Evolutionary conservation across 2,329 filamentous ascomycete genomes (phyloP).

Genomic region (Exserohilum turcica): DNA sequence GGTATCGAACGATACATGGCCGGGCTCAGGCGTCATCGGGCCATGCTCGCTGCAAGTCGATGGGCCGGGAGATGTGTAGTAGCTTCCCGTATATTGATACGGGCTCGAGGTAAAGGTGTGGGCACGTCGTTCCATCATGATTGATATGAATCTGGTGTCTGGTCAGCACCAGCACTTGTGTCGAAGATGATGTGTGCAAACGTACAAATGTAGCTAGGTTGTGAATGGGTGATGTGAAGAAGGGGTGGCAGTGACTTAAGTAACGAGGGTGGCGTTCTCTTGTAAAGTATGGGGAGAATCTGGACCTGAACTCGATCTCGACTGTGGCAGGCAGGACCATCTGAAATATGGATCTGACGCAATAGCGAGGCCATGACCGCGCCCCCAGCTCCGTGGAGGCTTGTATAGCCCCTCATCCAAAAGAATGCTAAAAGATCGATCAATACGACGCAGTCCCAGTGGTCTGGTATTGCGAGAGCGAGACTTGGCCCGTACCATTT

Average conservation of each 20-base stretch:
- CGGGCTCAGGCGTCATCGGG: slow-evolving; percentile 2
- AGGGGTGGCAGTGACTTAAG: background rate
- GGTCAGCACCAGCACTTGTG: background rate
- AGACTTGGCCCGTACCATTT: slow-evolving; percentile 16
- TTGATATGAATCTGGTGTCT: slow-evolving; percentile 1
- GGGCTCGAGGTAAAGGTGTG: slow-evolving; percentile 15
- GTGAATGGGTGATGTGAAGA: background rate
- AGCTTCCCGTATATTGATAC: slow-evolving; percentile 13
- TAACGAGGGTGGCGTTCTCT: background rate
- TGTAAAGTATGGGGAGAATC: background rate
- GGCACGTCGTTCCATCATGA: slow-evolving; percentile 15
- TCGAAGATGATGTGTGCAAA: background rate
- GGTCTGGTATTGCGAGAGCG: slow-evolving; percentile 24
- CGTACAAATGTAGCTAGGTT: background rate
- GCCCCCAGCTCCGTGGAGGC: slow-evolving; percentile 7
- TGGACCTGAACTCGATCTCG: slow-evolving; percentile 1
- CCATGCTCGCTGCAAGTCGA: slow-evolving; percentile 1
- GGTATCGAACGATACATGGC: slow-evolving; percentile 14
- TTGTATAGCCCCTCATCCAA: slow-evolving; percentile 5
- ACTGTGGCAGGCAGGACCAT: background rate
- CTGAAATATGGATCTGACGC: slow-evolving; percentile 16
- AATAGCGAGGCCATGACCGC: slow-evolving; percentile 5
- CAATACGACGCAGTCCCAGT: slow-evolving; percentile 18
- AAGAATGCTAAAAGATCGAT: slow-evolving; percentile 20
- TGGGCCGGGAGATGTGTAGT: slow-evolving; percentile 2